Evolutionary conservation across 106 monocot species (phyloP).

Genomic region (Dioscorea zingiberensis): DNA sequence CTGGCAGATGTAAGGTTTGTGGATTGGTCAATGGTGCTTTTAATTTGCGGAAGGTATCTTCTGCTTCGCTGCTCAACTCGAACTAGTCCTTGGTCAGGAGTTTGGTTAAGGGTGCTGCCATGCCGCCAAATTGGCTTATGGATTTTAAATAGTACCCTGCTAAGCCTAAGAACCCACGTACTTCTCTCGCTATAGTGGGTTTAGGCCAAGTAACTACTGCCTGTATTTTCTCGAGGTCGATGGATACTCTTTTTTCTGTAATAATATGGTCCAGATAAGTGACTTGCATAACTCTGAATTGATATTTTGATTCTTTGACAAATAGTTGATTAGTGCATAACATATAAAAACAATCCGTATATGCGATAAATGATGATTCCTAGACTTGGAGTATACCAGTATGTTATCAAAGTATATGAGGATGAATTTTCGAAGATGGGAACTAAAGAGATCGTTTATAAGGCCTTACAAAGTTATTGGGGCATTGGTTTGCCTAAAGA

Average conservation of each 20-base stretch:
- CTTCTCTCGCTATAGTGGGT: background rate
- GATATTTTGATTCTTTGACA: too few species aligned
- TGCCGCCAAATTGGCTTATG: background rate
- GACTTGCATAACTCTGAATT: too few species aligned
- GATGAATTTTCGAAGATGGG: too few species aligned
- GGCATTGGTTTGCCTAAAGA: too few species aligned
- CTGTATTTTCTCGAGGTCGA: background rate
- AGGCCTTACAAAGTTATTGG: too few species aligned
- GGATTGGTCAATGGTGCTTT: background rate
- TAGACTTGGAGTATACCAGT: too few species aligned
- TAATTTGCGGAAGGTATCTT: background rate
- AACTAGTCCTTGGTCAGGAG: slow-evolving; percentile 6
- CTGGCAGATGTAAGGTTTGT: background rate
- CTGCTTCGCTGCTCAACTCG: background rate
- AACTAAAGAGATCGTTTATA: too few species aligned
- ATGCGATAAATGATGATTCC: too few species aligned
- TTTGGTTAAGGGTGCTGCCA: slow-evolving; percentile 1
- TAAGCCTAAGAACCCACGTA: background rate
- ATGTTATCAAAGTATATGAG: too few species aligned
- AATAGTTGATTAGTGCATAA: too few species aligned
- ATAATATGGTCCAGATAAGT: slow-evolving; percentile 6
- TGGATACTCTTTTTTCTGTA: background rate
- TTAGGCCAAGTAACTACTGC: background rate
- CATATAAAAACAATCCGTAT: too few species aligned
- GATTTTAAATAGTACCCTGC: background rate